Evolutionary conservation across 768 basidiomycete genomes (phyloP).

Genomic region (Termitomyces sp.): DNA sequence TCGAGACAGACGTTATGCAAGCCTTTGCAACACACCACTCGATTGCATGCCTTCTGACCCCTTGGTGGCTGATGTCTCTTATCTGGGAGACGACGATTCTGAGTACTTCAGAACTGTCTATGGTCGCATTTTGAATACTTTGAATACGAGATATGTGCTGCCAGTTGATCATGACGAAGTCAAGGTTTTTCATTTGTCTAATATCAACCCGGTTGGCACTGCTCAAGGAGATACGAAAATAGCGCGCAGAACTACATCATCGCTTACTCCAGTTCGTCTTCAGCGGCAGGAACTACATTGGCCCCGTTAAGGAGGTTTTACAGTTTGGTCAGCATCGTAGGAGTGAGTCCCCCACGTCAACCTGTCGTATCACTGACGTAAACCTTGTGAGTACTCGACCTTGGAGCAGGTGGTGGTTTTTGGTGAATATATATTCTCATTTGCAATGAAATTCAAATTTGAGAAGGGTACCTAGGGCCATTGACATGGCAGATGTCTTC

Average conservation of each 20-base stretch:
- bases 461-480: slow-evolving; percentile 42
- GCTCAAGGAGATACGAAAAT: slow-evolving; percentile 1
- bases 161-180: slow-evolving; percentile 66
- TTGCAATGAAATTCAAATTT: not conserved
- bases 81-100: slow-evolving; percentile 36
- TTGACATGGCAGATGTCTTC: slow-evolving; percentile 72
- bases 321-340: slow-evolving; percentile 36
- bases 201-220: not conserved
- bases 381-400: not conserved
- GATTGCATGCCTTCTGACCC: slow-evolving; percentile 18
- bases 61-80: slow-evolving; percentile 12
- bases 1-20: not conserved
- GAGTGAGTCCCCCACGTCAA: not conserved
- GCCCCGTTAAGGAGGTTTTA: slow-evolving; percentile 55
- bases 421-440: not conserved
- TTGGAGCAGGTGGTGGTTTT: not conserved
- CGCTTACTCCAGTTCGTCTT: slow-evolving; percentile 65
- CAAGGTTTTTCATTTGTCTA: slow-evolving; percentile 26
- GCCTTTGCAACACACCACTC: slow-evolving; percentile 4
- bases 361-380: not conserved
- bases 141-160: slow-evolving; percentile 55
- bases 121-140: slow-evolving; percentile 48
- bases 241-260: slow-evolving; percentile 64
- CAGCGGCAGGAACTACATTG: slow-evolving; percentile 57
- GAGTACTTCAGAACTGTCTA: slow-evolving; percentile 49